Evolutionary conservation across 352 stramenopile species (phyloP).

Genomic region (Globisporangium nagaii): DNA sequence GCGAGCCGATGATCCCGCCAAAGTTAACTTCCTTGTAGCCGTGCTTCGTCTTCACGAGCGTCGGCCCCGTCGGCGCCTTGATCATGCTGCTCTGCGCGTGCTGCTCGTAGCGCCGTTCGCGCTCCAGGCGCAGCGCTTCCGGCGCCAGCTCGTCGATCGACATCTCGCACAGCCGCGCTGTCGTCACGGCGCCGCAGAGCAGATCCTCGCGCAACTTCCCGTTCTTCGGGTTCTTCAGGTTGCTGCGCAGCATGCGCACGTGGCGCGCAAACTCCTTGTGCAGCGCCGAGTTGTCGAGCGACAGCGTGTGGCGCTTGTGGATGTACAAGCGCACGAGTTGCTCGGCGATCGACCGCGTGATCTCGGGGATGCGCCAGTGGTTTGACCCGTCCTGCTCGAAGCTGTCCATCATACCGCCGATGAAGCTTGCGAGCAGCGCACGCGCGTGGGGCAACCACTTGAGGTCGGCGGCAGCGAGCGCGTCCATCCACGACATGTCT

Average conservation of each 20-base stretch:
- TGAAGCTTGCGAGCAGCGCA: conserved; percentile 28
- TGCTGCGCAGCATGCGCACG: conserved; percentile 45
- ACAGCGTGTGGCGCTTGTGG: conserved; percentile 18
- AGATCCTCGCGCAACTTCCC: conserved; percentile 34
- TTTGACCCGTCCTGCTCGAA: conserved; percentile 27
- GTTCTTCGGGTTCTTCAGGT: conserved; percentile 37
- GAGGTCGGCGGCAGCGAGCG: conserved; percentile 21
- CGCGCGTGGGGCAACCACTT: conserved; percentile 33
- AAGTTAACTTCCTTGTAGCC: conserved; percentile 45
- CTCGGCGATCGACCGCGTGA: conserved; percentile 22
- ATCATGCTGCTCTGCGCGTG: conserved; percentile 41
- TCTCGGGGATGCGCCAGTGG: conserved; percentile 11
- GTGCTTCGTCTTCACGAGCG: conserved; percentile 47
- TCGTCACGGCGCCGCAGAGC: conserved; percentile 18
- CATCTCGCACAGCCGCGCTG: conserved; percentile 32
- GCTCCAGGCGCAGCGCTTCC: conserved; percentile 36
- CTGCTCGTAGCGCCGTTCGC: conserved; percentile 32
- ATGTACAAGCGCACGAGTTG: conserved; percentile 30
- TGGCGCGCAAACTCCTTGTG: conserved; percentile 42
- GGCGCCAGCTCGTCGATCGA: conserved; percentile 43
- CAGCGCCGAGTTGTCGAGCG: conserved; percentile 22
- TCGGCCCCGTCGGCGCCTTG: conserved; percentile 20
- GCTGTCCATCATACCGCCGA: conserved; percentile 26
- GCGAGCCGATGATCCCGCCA: not conserved
- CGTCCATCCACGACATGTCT: conserved; percentile 28